Evolutionary conservation across 352 stramenopile species (phyloP), one percentile per base, ranked within the genome.

Genomic region (Phytopythium kandeliae): DNA sequence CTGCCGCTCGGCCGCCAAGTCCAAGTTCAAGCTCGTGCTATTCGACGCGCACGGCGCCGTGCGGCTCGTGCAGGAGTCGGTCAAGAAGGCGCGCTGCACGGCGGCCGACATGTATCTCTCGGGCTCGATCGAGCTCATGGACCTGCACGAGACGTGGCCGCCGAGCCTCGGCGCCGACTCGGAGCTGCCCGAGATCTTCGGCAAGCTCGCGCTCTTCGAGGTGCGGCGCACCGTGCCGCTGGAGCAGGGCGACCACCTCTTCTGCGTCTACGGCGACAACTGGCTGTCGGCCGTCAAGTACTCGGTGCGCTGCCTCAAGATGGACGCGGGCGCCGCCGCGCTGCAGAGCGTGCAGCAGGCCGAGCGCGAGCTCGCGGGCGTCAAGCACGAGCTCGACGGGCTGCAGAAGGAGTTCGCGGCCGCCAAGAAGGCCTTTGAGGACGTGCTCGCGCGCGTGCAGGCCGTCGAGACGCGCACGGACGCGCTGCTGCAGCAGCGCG

Each of bases 221-320:
- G 79, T 92, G 44, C 83, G 85, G 52, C 79, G 80, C 38, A 92
- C 81, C 19, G 74, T 90, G 48, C 54, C 75, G 31, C 62, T 95
- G 9, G 78, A 92, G 54, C 77, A 87, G 50, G 85, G 85, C 28
- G 78, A 88, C 30, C 82, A 95, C 43, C 69, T 93, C 51, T 90
- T 95, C 44, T 89, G 77, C 40, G 85, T 95, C 37, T 95, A 95
- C 55, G 85, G 85, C 43, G 85, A 95, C 69, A 95, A 95, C 54
- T 95, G 85, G 85, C 71, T 95, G 53, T 92, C 80, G 38, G 68
- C 78, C 22, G 78, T 92, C 57, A 90, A 91, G 60, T 95, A 95
- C 73, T 89, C 82, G 55, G 86, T 95, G 62, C 89, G 92, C 62
- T 81, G 69, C 54, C 62, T 92, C 46, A 87, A 89, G 64, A 87